Base-by-base conservation (phyloP, 805 yeast species). In the Candida andamanensis region DNA sequence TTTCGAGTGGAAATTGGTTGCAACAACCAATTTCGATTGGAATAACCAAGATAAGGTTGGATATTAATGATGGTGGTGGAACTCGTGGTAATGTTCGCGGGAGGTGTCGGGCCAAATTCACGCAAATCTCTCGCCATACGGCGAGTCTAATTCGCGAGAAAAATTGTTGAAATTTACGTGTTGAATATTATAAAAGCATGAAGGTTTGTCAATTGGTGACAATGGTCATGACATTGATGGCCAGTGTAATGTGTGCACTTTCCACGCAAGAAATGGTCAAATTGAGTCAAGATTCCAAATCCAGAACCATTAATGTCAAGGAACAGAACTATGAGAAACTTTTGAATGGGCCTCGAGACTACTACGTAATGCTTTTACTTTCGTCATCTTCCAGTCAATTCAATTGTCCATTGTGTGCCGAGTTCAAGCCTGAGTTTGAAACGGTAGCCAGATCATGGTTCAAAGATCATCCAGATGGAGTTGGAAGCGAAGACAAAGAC, bases 331-430 rank as follows among this genome's bases (percentile, higher is more conserved):
- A 63, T 50, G 67, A 74, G 41, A 56, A 60, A 11, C 50, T 80
- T 14, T 59, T 85, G 34, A 60, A 60, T 16, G 85, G 85, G 4
- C 74, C 78, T 15, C 70, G 90, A 48, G 86, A 85, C 46, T 77
- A 75, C 54, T 70, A 81, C 23, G 50, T 84, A n/a, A 67, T 83
- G 9, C 47, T 78, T 19, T 67, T 80, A 35, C 59, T 90, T 39
- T 83, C 96, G 0, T 86, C 97, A 2, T 72, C 80, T 7, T 70
- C 78, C 29, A 69, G 85, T 2, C 74, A 75, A 39, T 72, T 89
- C 49, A 85, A 84, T 9, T 92, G 98, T 62, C 63, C 64, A 1
- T 63, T 84, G 31, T 92, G 98, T 69, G 45, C 61, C 7, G 76
- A 78, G 26, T 71, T 83, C 45, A 76, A 70, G 16, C 95, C 96